Conservation (phyloP, 495 filamentous ascomycete species). For the Tuber microsphaerosporum region DNA sequence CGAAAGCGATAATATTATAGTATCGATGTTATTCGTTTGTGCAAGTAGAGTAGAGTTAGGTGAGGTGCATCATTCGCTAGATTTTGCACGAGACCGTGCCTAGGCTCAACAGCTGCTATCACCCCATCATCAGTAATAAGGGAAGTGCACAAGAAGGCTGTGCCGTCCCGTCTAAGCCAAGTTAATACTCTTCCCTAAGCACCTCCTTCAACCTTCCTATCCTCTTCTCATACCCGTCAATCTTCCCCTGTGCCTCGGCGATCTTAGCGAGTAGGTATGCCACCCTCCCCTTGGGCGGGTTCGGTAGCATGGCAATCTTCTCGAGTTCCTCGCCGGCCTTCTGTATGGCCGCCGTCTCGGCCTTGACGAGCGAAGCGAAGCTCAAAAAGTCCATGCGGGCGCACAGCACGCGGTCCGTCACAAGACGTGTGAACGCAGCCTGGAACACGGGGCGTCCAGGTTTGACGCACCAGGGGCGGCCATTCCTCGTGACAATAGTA, state of each 20-base stretch:
- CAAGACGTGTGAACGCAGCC: constrained; percentile 66
- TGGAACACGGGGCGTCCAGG: constrained; percentile 83
- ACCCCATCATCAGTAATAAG: not conserved
- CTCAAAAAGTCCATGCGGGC: constrained; percentile 68
- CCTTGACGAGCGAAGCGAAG: constrained; percentile 58
- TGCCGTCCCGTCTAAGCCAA: not conserved
- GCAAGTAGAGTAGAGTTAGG: not conserved
- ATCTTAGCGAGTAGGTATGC: constrained; percentile 69
- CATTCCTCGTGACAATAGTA: constrained; percentile 61
- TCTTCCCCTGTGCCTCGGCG: constrained; percentile 62
- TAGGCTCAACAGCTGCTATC: not conserved
- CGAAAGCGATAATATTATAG: not conserved
- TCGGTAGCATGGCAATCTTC: constrained; percentile 58
- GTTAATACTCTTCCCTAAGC: constrained; percentile 28
- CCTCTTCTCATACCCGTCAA: constrained; percentile 67
- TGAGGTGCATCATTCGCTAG: not conserved
- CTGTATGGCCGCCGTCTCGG: constrained; percentile 66
- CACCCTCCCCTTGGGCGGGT: constrained; percentile 57
- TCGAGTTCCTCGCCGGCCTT: constrained; percentile 74
- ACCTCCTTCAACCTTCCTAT: constrained; percentile 62
- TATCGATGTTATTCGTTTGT: not conserved
- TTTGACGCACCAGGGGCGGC: constrained; percentile 66
- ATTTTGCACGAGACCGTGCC: not conserved
- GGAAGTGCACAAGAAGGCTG: not conserved
- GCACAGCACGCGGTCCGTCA: constrained; percentile 62